phyloP scores from a whole-genome alignment of 805 yeast species.

The Spathaspora girioi region DNA sequence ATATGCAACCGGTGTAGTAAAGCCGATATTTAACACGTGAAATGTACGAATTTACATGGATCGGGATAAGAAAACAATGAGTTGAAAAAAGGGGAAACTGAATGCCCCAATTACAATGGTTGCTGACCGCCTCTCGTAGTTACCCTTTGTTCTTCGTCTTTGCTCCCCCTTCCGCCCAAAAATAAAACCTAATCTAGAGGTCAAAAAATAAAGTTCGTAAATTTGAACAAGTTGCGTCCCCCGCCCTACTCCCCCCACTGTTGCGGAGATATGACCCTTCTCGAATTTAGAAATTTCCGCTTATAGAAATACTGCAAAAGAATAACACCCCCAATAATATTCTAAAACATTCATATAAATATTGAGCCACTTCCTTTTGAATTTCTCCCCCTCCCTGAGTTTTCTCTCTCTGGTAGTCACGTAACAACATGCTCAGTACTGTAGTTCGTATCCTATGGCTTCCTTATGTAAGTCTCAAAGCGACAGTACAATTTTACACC shows the following conservation, averaged over 20 bases:
- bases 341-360: not conserved
- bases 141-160: no score
- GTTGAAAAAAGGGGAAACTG: no score
- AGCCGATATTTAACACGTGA: no score
- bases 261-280: not conserved
- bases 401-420: constrained; percentile 14
- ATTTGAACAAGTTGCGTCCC: no score
- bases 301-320: not conserved
- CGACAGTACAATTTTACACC: constrained; percentile 24
- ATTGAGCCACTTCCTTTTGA: not conserved
- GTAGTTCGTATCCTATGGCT: constrained; percentile 9
- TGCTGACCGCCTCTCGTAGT: no score
- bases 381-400: not conserved
- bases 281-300: not conserved
- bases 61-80: no score
- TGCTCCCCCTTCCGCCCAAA: no score
- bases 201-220: not conserved
- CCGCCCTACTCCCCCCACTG: not conserved
- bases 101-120: no score
- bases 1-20: no score
- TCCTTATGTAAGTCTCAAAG: constrained; percentile 17
- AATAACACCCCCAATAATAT: not conserved
- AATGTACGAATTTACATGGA: no score
- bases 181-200: no score
- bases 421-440: constrained; percentile 9